These are phyloP conservation scores for Chondrus crispus DNA, from an alignment of 23 red algal genomes.

Conservation along the genomic window DNA sequence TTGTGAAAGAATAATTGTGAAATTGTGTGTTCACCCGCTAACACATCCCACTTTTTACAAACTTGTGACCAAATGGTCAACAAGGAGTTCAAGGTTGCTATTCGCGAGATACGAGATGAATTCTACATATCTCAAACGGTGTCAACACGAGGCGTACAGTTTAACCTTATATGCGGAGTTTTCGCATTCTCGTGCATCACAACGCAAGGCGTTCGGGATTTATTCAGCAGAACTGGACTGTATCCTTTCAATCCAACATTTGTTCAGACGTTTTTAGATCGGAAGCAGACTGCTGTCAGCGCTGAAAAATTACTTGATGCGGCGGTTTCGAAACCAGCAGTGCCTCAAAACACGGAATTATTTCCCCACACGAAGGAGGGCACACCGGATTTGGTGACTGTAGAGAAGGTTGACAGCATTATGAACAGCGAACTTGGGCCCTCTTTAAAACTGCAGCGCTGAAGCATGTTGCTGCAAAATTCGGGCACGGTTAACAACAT, in stretches of 20 bases:
- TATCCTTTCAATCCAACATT: not conserved
- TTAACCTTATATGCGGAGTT: not conserved
- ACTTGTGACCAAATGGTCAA: constrained; percentile 2
- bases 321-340: too few relatives aligned
- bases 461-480: too few relatives aligned
- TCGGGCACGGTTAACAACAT: too few relatives aligned
- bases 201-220: not conserved
- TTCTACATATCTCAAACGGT: not conserved
- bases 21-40: not conserved
- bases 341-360: too few relatives aligned
- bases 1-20: not conserved
- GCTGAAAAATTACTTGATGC: too few relatives aligned
- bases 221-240: not conserved
- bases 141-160: not conserved
- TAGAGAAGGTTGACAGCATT: too few relatives aligned
- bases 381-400: too few relatives aligned
- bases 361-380: too few relatives aligned
- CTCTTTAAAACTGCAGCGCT: too few relatives aligned
- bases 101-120: not conserved
- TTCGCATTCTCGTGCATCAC: not conserved
- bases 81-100: not conserved
- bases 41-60: not conserved
- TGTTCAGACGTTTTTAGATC: too few relatives aligned
- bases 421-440: too few relatives aligned
- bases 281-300: too few relatives aligned